These are phyloP conservation scores for Acidiella bohemica DNA, from an alignment of 495 filamentous ascomycete species.

Conservation along the genomic window DNA sequence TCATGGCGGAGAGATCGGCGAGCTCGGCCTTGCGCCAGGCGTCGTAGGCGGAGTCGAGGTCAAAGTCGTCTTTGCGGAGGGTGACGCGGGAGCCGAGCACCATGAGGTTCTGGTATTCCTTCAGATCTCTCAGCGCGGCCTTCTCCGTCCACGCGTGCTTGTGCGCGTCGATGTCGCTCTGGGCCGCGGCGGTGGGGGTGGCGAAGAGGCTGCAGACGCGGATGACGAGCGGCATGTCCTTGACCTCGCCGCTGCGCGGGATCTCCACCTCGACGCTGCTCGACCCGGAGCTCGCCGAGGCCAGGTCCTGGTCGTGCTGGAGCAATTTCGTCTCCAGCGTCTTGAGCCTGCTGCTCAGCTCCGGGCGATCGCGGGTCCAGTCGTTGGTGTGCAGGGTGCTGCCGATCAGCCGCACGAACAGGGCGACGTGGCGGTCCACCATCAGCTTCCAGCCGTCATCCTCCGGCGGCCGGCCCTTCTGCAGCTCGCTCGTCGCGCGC, in stretches of 20 bases:
- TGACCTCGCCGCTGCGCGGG: conserved; percentile 77
- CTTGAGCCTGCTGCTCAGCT: conserved; percentile 62
- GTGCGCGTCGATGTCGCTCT: conserved; percentile 72
- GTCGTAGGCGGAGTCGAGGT: conserved; percentile 79
- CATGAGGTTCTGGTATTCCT: conserved; percentile 78
- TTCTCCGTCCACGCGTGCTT: conserved; percentile 77
- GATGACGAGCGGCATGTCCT: conserved; percentile 91
- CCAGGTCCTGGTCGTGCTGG: conserved; percentile 85
- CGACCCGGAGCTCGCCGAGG: conserved; percentile 40
- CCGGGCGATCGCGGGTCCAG: conserved; percentile 65
- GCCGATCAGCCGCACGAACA: conserved; percentile 81
- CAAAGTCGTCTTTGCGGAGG: conserved; percentile 72
- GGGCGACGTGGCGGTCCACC: conserved; percentile 85
- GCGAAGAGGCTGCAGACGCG: conserved; percentile 75
- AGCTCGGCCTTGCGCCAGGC: conserved; percentile 76
- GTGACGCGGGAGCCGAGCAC: conserved; percentile 67
- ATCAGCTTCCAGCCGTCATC: conserved; percentile 87
- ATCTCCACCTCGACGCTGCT: conserved; percentile 58
- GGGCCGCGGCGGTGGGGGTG: conserved; percentile 57
- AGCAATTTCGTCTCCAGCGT: conserved; percentile 88
- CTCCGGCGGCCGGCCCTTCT: conserved; percentile 64
- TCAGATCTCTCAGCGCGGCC: conserved; percentile 79
- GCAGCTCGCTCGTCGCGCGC: conserved; percentile 78
- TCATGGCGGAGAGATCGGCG: conserved; percentile 77
- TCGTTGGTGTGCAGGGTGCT: conserved; percentile 66